A percentile compares a stretch with the other conserved stretches of the same genome.
Evolutionary conservation across 805 yeast genomes (phyloP).

Genomic region (Myxozyma udenii): DNA sequence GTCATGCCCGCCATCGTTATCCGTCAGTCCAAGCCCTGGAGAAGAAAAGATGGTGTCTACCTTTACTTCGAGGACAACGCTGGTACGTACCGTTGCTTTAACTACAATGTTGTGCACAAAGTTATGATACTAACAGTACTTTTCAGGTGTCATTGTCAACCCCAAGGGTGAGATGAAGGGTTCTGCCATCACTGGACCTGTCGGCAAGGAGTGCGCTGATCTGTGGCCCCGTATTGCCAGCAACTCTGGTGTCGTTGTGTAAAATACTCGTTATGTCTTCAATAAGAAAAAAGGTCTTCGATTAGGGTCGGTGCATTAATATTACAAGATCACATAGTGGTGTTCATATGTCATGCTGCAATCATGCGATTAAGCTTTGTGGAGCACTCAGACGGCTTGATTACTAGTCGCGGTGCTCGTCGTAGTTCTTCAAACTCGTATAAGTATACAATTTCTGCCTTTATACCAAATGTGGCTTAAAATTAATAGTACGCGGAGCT

Average conservation of each 20-base stretch:
- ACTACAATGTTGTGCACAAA: not conserved
- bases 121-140: not conserved
- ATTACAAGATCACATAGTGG: no score
- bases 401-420: no score
- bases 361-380: no score
- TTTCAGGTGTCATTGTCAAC: constrained; percentile 93
- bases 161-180: constrained; percentile 99
- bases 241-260: constrained; percentile 99
- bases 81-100: constrained; percentile 17
- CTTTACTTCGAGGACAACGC: constrained; percentile 99
- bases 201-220: constrained; percentile 99
- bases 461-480: no score
- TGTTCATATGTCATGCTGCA: no score
- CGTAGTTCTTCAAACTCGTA: no score
- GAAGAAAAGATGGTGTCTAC: constrained; percentile 99
- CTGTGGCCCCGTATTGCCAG: constrained; percentile 99
- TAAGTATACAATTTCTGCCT: no score
- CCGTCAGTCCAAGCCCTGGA: constrained; percentile 99
- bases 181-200: constrained; percentile 99
- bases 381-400: no score
- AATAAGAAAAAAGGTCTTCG: not conserved
- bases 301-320: no score
- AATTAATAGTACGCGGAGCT: no score
- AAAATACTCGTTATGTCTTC: constrained; percentile 39
- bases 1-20: constrained; percentile 99